Conservation (phyloP, 2,329 filamentous ascomycete genomes). For the Beauveria pseudobassiana region DNA sequence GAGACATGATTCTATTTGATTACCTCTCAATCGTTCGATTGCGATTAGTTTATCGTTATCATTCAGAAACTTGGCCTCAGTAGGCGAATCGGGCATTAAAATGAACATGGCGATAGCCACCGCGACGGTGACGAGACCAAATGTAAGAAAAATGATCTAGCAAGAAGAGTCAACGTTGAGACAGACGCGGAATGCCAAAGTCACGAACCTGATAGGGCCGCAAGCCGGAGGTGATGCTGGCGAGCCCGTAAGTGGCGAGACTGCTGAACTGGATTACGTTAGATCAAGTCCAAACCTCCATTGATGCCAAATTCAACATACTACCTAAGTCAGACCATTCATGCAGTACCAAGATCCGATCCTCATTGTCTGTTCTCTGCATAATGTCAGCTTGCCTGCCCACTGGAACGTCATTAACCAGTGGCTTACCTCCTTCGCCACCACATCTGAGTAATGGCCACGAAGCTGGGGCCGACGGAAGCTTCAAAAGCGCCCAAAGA, state of each 20-base stretch:
- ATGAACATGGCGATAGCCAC: constrained; percentile 38
- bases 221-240: constrained; percentile 42
- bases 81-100: constrained; percentile 42
- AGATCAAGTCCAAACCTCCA: no score
- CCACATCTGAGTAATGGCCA: constrained; percentile 55
- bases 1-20: constrained; percentile 46
- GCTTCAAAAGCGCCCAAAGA: constrained; percentile 54
- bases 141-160: constrained; percentile 45
- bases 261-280: constrained; percentile 32
- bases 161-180: no score
- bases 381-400: no score
- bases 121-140: constrained; percentile 41
- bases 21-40: constrained; percentile 45
- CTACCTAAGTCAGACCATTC: constrained; percentile 50
- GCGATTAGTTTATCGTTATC: constrained; percentile 45
- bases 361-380: constrained; percentile 45
- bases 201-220: constrained; percentile 35
- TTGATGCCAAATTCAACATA: no score
- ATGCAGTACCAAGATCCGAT: constrained; percentile 54
- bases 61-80: constrained; percentile 42
- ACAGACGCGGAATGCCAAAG: no score
- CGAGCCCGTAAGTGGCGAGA: constrained; percentile 50
- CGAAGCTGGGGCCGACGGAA: constrained; percentile 40
- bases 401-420: no score
- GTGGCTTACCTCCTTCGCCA: constrained; percentile 38